Base-by-base conservation (phyloP, 1,139 yeast species). In the Candida smagusa region DNA sequence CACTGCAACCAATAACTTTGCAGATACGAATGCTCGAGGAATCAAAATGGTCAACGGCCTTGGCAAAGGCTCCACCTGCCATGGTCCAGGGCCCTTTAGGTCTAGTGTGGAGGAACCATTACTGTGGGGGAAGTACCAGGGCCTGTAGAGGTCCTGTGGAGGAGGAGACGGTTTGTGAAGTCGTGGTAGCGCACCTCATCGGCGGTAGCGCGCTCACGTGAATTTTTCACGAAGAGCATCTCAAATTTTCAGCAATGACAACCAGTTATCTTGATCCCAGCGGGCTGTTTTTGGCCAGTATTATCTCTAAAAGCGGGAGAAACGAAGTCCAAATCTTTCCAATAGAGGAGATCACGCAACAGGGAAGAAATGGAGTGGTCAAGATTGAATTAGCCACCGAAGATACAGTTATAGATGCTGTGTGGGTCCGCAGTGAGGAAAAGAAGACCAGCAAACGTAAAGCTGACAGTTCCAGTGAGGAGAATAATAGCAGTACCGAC, bases 241-340 rank as follows among this genome's bases (percentile, higher is more conserved):
- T 23, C 39, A 23, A 24, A 13, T 9, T 22, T 34, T 29, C 31
- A 9, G 22, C 31, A 13, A 39, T 35, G 39, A 41, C 36, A 12
- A 40, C 40, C 21, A 48, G 44, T 40, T 42, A 40, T 38, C 40
- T 54, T 28, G 61, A 61, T 41, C 44, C 49, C 28, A 41, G 49
- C 25, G 59, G 58, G 30, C 38, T 44, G 24, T 56, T 49, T 42
- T 50, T 56, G 34, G 65, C 69, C 41, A 63, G 56, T 47, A 46
- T 61, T 33, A 58, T 65, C 34, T 55, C 64, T 30, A 56, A 59
- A 37, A 49, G 46, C 36, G 68, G 66, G 9, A 52, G 70, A 36
- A 60, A 62, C 34, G 72, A 67, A 43, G 55, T 67, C 9, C 69
- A 63, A 48, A 50, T 66, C 30, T 64, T 56, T 41, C 46, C 52